These are phyloP conservation scores for Solanum bulbocastanum DNA, from an alignment of 257 asterid genomes.

Conservation along the genomic window DNA sequence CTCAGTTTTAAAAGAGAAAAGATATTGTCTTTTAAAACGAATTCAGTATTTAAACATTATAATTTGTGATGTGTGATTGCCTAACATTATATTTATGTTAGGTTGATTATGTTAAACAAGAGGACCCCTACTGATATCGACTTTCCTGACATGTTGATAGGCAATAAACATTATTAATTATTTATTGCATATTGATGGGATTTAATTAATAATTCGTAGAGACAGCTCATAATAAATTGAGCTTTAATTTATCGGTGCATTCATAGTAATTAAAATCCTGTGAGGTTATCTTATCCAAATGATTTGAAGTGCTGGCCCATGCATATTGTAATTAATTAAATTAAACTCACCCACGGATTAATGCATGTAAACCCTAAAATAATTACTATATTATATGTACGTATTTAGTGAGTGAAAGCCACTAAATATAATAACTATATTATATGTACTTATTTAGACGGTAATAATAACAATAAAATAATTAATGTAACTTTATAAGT, in stretches of 20 bases:
- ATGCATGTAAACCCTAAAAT: not conserved
- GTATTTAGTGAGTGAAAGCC: not conserved
- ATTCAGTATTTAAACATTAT: too few species aligned
- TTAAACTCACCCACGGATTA: not conserved
- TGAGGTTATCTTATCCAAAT: not conserved
- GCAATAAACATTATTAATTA: not conserved
- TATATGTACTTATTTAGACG: not conserved
- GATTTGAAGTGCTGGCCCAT: not conserved
- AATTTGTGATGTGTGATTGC: not conserved
- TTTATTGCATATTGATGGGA: not conserved
- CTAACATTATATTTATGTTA: not conserved
- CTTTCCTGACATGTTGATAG: not conserved
- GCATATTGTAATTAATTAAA: not conserved
- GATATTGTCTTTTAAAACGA: rapidly evolving
- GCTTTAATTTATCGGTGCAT: not conserved
- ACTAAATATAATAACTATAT: too few species aligned
- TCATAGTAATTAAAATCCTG: not conserved
- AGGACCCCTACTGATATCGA: not conserved
- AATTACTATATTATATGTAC: not conserved
- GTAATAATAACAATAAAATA: too few species aligned
- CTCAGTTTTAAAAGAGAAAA: not conserved
- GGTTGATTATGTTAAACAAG: not conserved
- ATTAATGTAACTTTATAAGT: too few species aligned
- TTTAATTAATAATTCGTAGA: not conserved
- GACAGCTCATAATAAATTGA: not conserved